Percentiles rank a stretch among this genome's conserved stretches.
phyloP scores from a whole-genome alignment of 352 stramenopile genomes.

The Stramenopiles sp. region DNA sequence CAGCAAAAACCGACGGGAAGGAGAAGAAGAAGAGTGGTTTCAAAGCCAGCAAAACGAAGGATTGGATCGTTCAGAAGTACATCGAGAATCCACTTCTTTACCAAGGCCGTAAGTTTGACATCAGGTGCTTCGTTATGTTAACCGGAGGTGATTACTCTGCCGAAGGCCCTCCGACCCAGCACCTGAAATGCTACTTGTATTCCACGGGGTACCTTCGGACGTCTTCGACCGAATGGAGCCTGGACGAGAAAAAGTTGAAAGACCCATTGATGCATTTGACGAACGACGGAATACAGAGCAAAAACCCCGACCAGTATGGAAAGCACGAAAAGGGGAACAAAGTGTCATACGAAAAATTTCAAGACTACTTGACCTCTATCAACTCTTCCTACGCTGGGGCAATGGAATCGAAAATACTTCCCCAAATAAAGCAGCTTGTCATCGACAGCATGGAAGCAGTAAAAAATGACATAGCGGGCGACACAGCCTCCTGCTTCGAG shows the following conservation, averaged over 20 bases:
- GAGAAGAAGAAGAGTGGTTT: not conserved
- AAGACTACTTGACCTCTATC: not conserved
- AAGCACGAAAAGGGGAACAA: constrained; percentile 11
- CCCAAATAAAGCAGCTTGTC: not conserved
- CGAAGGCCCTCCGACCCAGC: not conserved
- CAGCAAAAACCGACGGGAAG: not conserved
- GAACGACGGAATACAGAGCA: constrained; percentile 10
- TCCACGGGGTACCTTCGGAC: not conserved
- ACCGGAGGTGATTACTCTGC: not conserved
- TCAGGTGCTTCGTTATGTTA: not conserved
- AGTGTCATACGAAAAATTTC: constrained; percentile 8
- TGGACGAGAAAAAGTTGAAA: constrained; percentile 10
- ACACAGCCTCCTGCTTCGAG: constrained; percentile 3
- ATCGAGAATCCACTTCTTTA: constrained; percentile 9
- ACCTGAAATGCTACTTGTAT: constrained; percentile 3
- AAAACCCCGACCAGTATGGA: not conserved
- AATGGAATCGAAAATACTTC: not conserved
- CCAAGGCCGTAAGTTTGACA: constrained; percentile 7
- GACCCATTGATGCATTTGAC: constrained; percentile 7
- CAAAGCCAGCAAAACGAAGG: not conserved
- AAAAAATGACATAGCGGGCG: constrained; percentile 3
- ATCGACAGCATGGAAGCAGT: constrained; percentile 9
- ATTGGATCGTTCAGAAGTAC: constrained; percentile 12
- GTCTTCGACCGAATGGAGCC: not conserved
- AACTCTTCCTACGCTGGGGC: not conserved